Evolutionary conservation across 2,329 filamentous ascomycete species (phyloP), one percentile per base, ranked within the genome.

Genomic region (Aspergillus arachidicola): DNA sequence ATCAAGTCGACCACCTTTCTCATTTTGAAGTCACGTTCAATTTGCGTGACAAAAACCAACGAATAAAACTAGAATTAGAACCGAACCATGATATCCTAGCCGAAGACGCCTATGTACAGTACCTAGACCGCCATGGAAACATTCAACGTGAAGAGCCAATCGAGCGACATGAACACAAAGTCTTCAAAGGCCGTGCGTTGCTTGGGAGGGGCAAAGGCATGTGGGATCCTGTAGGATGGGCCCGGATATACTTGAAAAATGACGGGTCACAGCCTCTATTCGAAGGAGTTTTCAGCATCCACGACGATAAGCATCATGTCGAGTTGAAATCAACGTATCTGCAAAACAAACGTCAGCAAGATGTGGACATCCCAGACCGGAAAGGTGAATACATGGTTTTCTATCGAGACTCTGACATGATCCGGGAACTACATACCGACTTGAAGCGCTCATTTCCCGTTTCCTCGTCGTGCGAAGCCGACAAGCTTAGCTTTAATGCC

Each of bases 71-170:
- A 58, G 85, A 87, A 60, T 85, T 99, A 56, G 89, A 95, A 75
- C 95, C 95, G 4, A 98, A 98, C 76, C 88, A 96, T 80, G 92
- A 98, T 78, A 89, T 98, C 63, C 83, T 99, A 53, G 86, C 90
- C 60, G 86, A 93, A 19, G 89, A 90, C 70, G 91, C 94, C 10
- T 86, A 85, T 57, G 83, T 99, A 55, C 86, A 89, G 45, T 90
- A 93, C 73, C 78, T 97, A 48, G 88, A 85, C 60, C 75, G 84
- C 12, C 89, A 97, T 76, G 95, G 95, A 58, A 83, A 84, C 56
- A 79, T 96, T 43, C 82, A 79, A 57, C 80, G 82, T 26, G 82
- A 86, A n/a, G 91, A 96, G 73, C 81, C 84, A 41, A 86, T 98
- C 64, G 83, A 91, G 61, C 86, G 94, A 59, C 79, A 85, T 60